Percentiles rank a stretch among this genome's conserved stretches.
These are phyloP conservation scores for Piromyces sp. DNA, from an alignment of 192 early-diverging fungal species.

Conservation along the genomic window DNA sequence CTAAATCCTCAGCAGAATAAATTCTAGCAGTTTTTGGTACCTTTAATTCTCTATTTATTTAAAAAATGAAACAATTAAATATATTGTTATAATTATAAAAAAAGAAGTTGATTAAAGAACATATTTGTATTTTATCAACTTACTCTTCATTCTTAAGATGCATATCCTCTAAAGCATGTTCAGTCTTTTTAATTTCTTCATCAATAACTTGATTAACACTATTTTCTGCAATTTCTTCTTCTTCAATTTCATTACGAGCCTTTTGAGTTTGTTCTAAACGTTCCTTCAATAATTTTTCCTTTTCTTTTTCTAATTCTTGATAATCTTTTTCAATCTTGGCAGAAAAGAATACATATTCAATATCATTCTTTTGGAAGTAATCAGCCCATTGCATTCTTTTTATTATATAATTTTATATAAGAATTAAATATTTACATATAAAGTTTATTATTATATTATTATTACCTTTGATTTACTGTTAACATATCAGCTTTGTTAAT, in stretches of 20 bases:
- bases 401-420: no score
- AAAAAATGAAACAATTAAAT: not conserved
- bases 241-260: not conserved
- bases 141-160: not conserved
- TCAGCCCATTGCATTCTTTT: conserved; percentile 61
- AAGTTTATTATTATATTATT: not conserved
- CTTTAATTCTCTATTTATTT: not conserved
- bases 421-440: no score
- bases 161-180: not conserved
- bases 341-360: conserved; percentile 85
- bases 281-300: not conserved
- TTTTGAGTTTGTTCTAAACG: not conserved
- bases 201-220: not conserved
- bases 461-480: conserved; percentile 60
- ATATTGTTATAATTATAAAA: not conserved
- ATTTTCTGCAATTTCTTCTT: not conserved
- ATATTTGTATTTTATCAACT: no score
- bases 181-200: not conserved
- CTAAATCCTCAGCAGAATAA: conserved; percentile 45
- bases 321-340: conserved; percentile 64
- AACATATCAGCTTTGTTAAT: conserved; percentile 99
- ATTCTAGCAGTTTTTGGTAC: conserved; percentile 13
- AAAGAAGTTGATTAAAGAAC: no score
- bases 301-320: conserved; percentile 48
- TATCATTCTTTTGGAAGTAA: conserved; percentile 64